phyloP scores from a whole-genome alignment of 1,139 yeast genomes.

The Pichia sp. region DNA sequence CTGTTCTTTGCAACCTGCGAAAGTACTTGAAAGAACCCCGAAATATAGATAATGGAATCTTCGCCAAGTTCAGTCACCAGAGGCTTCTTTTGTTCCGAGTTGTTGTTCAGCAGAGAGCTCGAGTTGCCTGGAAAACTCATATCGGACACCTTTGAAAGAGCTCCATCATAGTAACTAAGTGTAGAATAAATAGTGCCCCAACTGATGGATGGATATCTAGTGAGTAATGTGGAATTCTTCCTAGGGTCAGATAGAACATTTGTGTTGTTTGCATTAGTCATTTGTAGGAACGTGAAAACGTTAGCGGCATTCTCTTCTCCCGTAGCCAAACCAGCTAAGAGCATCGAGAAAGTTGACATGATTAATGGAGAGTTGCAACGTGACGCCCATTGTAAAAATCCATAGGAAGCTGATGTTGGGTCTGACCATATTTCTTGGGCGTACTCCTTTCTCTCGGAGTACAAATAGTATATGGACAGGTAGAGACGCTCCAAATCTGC shows the following conservation, averaged over 20 bases:
- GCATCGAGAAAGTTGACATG: slow-evolving; percentile 72
- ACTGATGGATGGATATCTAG: slow-evolving; percentile 24
- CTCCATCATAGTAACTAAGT: slow-evolving; percentile 23
- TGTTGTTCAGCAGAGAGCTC: not conserved
- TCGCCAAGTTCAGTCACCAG: slow-evolving; percentile 58
- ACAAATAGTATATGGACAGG: slow-evolving; percentile 66
- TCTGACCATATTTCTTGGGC: slow-evolving; percentile 69
- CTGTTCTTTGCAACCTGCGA: slow-evolving; percentile 43
- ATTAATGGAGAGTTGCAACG: slow-evolving; percentile 78
- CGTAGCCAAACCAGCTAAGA: slow-evolving; percentile 67
- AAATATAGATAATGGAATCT: slow-evolving; percentile 69
- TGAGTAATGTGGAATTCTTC: slow-evolving; percentile 16
- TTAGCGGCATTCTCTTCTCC: slow-evolving; percentile 49
- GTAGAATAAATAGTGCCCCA: slow-evolving; percentile 30
- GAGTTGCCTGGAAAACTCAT: not conserved
- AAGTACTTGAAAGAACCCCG: slow-evolving; percentile 60
- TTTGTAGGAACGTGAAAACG: slow-evolving; percentile 34
- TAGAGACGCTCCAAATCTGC: slow-evolving; percentile 88
- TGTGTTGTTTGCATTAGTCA: slow-evolving; percentile 19
- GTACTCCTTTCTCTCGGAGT: slow-evolving; percentile 51
- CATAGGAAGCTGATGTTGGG: slow-evolving; percentile 54
- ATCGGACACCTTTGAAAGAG: slow-evolving; percentile 7
- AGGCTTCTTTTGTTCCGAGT: slow-evolving; percentile 9
- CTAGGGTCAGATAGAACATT: slow-evolving; percentile 9
- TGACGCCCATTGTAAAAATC: slow-evolving; percentile 85